Base-by-base conservation (phyloP, 306 rosid species). In the Pueraria montana region DNA sequence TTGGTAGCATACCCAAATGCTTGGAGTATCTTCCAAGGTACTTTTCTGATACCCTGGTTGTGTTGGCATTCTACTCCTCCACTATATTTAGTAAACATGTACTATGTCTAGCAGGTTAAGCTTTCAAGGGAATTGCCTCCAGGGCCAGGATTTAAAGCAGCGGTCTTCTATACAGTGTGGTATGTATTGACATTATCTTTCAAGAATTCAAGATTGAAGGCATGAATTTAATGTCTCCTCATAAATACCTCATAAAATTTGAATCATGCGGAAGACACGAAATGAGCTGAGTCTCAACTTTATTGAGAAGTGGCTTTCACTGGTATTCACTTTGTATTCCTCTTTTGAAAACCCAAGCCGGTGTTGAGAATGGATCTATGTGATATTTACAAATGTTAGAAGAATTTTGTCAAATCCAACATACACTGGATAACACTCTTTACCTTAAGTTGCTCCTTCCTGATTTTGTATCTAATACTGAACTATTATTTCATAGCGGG, bases 81-180 rank as follows among this genome's bases (percentile, higher is more conserved):
- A 32, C 80, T 52, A 6, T 80, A 79, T 71, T 82, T 74, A 81
- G 80, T 61, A 43, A 68, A 43, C 69, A 63, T 68, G 10, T 82
- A 38, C 34, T 71, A 40, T 84, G 52, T 72, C 79, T 63, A 82
- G 46, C 89, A 96, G 99, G 80, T 65, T 88, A 72, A 92, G 92
- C 87, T 96, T 94, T 84, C 98, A 88, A 90, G 97, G 98, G 67
- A 96, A 96, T 89, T 96, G 99, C 88, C 88, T 96, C 74, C 92
- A 94, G 76, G 82, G 74, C 74, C 73, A 80, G 12, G 91, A 88
- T 56, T 49, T 62, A 32, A 91, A 82, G 84, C 98, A 96, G 90
- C 94, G 99, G 66, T 71, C 97, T 71, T 49, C 83, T 14, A 62
- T 67, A 56, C 90, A 86, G 72, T 96, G 99, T 53, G 97, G 98